Evolutionary conservation across 1,284 basidiomycete species (phyloP).

Genomic region (Naganishia albida): DNA sequence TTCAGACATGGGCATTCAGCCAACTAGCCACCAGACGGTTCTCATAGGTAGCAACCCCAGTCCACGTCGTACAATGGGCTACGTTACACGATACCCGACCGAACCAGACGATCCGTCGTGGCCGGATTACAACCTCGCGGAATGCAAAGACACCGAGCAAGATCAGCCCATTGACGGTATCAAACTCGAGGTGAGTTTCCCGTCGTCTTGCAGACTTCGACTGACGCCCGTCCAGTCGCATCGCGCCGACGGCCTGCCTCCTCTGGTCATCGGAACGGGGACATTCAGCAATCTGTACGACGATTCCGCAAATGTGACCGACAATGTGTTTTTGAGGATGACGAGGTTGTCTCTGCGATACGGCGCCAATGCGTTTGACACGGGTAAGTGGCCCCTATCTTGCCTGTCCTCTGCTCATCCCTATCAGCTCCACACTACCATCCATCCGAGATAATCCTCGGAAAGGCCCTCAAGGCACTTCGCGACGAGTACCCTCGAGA

Average conservation of each 20-base stretch:
- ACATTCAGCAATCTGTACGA: slow-evolving; percentile 76
- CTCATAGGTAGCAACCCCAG: too few species aligned
- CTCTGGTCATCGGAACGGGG: slow-evolving; percentile 67
- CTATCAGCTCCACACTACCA: slow-evolving; percentile 71
- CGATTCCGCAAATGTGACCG: slow-evolving; percentile 61
- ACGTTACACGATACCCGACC: slow-evolving; percentile 29
- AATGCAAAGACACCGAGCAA: slow-evolving; percentile 10
- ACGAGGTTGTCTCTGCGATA: slow-evolving; percentile 79
- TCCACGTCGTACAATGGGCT: slow-evolving; percentile 16
- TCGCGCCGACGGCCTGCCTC: slow-evolving; percentile 52
- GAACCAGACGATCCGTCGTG: slow-evolving; percentile 26
- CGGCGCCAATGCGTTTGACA: slow-evolving; percentile 89
- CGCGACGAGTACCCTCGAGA: slow-evolving; percentile 72
- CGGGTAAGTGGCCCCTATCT: slow-evolving; percentile 51
- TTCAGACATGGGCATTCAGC: slow-evolving; percentile 15
- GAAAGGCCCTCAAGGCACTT: slow-evolving; percentile 68
- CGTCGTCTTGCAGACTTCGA: background rate
- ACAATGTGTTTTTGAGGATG: slow-evolving; percentile 58
- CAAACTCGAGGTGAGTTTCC: slow-evolving; percentile 11
- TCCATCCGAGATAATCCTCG: slow-evolving; percentile 84
- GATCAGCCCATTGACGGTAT: slow-evolving; percentile 24
- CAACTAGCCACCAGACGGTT: too few species aligned
- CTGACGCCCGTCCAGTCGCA: background rate
- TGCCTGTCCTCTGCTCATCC: slow-evolving; percentile 49
- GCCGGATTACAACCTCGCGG: slow-evolving; percentile 18